Base-by-base conservation (phyloP, 257 asterid species). In the Salvia miltiorrhiza region DNA sequence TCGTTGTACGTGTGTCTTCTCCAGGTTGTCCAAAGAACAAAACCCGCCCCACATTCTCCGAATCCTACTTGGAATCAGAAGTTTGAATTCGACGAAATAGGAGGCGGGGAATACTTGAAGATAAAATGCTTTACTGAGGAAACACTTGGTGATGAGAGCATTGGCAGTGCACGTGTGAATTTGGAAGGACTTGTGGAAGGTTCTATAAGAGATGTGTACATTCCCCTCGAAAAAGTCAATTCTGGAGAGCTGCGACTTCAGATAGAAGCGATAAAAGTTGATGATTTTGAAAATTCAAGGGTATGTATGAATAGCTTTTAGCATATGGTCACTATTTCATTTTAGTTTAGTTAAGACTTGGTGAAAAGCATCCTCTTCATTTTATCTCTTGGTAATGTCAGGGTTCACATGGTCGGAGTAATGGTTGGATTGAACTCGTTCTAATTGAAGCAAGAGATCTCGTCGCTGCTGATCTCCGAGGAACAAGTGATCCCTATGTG, bases 401-500 rank as follows among this genome's bases (percentile, higher is more conserved):
- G 97, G 92, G 90, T 57, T 82, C 89, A 35, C 78, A 78, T 24
- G 44, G 80, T 80, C 71, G 77, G 5, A 57, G 80, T 60, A 83
- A 81, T 61, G 97, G 96, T 63, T 92, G 89, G 99, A 67, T 94
- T 12, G 99, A 94, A 72, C 84, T 94, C 9, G 96, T 86, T 73
- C 83, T 94, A 43, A 86, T 94, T 21, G 99, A 92, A 77, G 99
- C 89, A 44, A 85, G 85, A 82, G 99, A 94, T 78, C 97, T 94
- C 45, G 58, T 94, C 68, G 99, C 90, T 61, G 99, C 99, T 73
- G 99, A 94, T 86, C 78, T 89, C 47, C 82, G 99, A 82, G 99
- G 99, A 61, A 94, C 97, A 7, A 94, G 99, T 66, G 99, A 94
- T 81, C 99, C 99, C 53, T 94, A 78, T 48, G 99, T 94, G 78